Percentiles rank a stretch among this genome's conserved stretches.
phyloP scores from a whole-genome alignment of 2,329 filamentous ascomycete genomes.

The Cladophialophora exuberans region DNA sequence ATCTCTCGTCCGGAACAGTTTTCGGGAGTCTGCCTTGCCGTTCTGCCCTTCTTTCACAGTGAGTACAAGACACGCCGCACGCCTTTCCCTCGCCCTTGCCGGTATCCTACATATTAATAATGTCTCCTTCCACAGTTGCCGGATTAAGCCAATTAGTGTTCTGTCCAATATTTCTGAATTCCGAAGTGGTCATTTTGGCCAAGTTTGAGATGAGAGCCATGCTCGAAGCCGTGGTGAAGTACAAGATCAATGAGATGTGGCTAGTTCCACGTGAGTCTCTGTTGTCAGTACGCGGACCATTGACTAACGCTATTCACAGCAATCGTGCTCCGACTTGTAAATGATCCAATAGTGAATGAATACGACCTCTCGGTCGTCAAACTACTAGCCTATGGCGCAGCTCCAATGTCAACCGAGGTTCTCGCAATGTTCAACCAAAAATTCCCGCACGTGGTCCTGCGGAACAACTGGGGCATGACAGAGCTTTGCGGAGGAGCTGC shows the following conservation, averaged over 20 bases:
- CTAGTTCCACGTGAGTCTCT: constrained; percentile 23
- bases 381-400: constrained; percentile 72
- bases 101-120: neutral
- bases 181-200: constrained; percentile 22
- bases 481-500: constrained; percentile 56
- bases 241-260: constrained; percentile 22
- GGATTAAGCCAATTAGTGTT: constrained; percentile 20
- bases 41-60: constrained; percentile 22
- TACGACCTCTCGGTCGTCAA: constrained; percentile 68
- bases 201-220: constrained; percentile 24
- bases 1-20: constrained; percentile 10
- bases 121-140: constrained; percentile 20
- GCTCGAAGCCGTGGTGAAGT: constrained; percentile 21
- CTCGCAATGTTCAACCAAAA: constrained; percentile 65
- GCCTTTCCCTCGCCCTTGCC: neutral
- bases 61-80: neutral
- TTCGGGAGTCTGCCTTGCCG: constrained; percentile 11
- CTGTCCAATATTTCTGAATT: constrained; percentile 18
- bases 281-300: neutral
- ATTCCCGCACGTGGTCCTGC: constrained; percentile 67
- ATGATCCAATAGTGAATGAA: constrained; percentile 13
- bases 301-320: constrained; percentile 7
- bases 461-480: constrained; percentile 77
- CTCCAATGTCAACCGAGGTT: constrained; percentile 74
- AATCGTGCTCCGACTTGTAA: constrained; percentile 21